These are phyloP conservation scores for Candida patagonica DNA, from an alignment of 805 yeast species.

Conservation along the genomic window DNA sequence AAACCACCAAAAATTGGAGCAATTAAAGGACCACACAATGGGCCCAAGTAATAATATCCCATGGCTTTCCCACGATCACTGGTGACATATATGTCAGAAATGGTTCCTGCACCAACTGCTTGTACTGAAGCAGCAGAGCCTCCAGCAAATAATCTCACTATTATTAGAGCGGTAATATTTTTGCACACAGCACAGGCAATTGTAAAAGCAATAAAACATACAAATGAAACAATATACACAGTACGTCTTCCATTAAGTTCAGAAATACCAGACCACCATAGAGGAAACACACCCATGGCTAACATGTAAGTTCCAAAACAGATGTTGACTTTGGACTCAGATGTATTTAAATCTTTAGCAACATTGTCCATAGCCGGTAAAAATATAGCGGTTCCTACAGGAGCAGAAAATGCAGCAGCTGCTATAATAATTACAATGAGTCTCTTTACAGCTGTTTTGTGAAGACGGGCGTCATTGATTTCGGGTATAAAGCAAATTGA, in stretches of 20 bases:
- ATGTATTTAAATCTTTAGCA: constrained; percentile 44
- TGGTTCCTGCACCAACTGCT: constrained; percentile 84
- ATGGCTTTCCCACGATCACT: constrained; percentile 67
- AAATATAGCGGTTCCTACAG: constrained; percentile 81
- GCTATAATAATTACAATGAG: constrained; percentile 59
- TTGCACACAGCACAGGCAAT: constrained; percentile 66
- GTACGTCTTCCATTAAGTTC: constrained; percentile 69
- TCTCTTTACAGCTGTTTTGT: constrained; percentile 42
- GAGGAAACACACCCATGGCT: constrained; percentile 68
- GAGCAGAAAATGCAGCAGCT: constrained; percentile 68
- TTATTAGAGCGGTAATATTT: constrained; percentile 51
- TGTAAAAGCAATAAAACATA: constrained; percentile 52
- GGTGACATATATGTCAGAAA: constrained; percentile 60
- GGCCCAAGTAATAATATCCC: constrained; percentile 75
- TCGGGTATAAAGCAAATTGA: constrained; percentile 50
- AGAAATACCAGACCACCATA: constrained; percentile 83
- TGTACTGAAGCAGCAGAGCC: constrained; percentile 82
- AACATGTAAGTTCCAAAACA: constrained; percentile 73
- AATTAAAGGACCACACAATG: constrained; percentile 68
- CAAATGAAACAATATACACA: constrained; percentile 61
- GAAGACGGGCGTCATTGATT: constrained; percentile 60
- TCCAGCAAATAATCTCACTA: constrained; percentile 62
- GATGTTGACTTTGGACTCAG: constrained; percentile 54
- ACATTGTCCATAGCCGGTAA: constrained; percentile 68
- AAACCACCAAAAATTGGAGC: constrained; percentile 80